These are phyloP conservation scores for Gliomastix tumulicola DNA, from an alignment of 2,329 filamentous ascomycete genomes.

Conservation along the genomic window DNA sequence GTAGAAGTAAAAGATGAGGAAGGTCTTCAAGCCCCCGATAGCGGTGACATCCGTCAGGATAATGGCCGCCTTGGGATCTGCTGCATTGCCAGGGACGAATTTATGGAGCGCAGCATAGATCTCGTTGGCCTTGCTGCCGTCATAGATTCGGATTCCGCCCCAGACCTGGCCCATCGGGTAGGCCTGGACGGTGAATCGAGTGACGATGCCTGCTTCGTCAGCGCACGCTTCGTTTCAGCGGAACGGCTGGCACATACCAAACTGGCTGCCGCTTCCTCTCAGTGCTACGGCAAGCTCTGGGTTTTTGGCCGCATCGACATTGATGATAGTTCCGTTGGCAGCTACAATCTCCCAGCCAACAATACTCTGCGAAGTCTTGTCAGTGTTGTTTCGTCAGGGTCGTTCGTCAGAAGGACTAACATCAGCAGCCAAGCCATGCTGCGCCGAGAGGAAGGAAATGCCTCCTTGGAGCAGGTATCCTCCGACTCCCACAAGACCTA, in stretches of 20 bases:
- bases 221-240: neutral
- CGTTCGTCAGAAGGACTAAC: no score
- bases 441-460: constrained; percentile 17
- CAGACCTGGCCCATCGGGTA: constrained; percentile 23
- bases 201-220: constrained; percentile 26
- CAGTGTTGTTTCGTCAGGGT: neutral
- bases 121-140: constrained; percentile 12
- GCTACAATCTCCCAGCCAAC: constrained; percentile 11
- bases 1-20: constrained; percentile 24
- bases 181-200: constrained; percentile 19
- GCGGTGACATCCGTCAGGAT: constrained; percentile 15
- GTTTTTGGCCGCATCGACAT: constrained; percentile 13
- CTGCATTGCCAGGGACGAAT: constrained; percentile 14
- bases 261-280: constrained; percentile 17
- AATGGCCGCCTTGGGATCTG: constrained; percentile 18
- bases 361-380: constrained; percentile 8
- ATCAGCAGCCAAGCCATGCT: constrained; percentile 16
- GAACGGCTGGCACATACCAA: constrained; percentile 11
- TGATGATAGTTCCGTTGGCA: constrained; percentile 14
- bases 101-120: constrained; percentile 22
- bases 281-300: constrained; percentile 16
- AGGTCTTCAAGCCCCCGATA: constrained; percentile 11
- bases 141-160: constrained; percentile 26
- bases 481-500: constrained; percentile 16
- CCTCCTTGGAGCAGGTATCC: constrained; percentile 18